Conservation (phyloP, 805 yeast species). For the Candida chauliodis region DNA sequence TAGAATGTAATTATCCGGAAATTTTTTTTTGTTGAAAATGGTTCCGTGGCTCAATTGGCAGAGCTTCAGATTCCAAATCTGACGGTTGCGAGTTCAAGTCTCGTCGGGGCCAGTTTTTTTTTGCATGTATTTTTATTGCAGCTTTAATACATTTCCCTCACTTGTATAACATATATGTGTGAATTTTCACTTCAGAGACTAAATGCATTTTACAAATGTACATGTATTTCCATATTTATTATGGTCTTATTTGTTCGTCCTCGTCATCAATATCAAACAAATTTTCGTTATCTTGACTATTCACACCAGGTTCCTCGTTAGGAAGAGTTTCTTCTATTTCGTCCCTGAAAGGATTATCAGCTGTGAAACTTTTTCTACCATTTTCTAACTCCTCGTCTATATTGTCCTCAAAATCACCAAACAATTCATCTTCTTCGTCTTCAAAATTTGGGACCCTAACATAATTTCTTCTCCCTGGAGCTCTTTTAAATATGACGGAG, state of each 20-base stretch:
- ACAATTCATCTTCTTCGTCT: conserved; percentile 35
- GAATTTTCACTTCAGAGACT: too few relatives aligned
- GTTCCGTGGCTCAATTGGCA: conserved; percentile 6
- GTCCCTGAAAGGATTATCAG: conserved; percentile 12
- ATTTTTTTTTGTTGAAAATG: background rate
- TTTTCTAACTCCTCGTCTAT: conserved; percentile 36
- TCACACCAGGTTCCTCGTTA: conserved; percentile 3
- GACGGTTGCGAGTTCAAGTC: conserved; percentile 87
- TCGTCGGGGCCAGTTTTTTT: conserved; percentile 55
- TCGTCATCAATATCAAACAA: conserved; percentile 32
- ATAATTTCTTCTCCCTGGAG: conserved; percentile 38
- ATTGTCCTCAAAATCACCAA: conserved; percentile 39
- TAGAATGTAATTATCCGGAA: too few relatives aligned
- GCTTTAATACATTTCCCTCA: too few relatives aligned
- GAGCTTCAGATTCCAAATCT: conserved; percentile 35
- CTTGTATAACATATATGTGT: too few relatives aligned
- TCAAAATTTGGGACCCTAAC: conserved; percentile 39
- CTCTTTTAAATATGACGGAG: conserved; percentile 29
- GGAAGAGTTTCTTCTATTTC: conserved; percentile 8
- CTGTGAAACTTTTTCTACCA: conserved; percentile 16
- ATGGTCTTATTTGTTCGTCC: conserved; percentile 5
- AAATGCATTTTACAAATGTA: too few relatives aligned
- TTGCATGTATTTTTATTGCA: background rate
- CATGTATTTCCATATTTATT: too few relatives aligned
- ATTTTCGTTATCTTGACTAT: conserved; percentile 19